Evolutionary conservation across 139 green algal genomes (phyloP).

Genomic region (Trebouxia sp.): DNA sequence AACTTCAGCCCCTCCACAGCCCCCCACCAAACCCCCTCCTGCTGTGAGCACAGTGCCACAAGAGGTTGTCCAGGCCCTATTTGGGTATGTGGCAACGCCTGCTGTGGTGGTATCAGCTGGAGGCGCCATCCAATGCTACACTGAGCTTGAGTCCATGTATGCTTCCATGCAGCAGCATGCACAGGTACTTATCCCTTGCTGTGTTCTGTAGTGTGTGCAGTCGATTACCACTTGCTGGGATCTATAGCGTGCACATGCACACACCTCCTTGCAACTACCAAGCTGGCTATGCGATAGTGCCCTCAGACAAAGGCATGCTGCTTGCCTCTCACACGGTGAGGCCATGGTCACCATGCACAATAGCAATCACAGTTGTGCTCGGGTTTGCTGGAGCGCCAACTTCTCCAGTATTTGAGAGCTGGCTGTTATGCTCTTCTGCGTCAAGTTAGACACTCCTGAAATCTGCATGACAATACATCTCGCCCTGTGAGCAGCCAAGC

Average conservation of each 20-base stretch:
- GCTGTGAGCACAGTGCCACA: too few species aligned
- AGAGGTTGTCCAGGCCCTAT: not conserved
- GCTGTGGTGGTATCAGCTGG: not conserved
- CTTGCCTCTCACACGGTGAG: too few species aligned
- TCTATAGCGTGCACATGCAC: not conserved
- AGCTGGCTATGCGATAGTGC: too few species aligned
- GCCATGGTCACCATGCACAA: too few species aligned
- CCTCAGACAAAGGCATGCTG: too few species aligned
- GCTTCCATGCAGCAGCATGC: constrained; percentile 18
- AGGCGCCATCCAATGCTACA: constrained; percentile 4
- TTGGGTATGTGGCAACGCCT: not conserved
- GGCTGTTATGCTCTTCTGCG: not conserved
- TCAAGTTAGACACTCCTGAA: not conserved
- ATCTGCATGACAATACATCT: too few species aligned
- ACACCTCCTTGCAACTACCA: not conserved
- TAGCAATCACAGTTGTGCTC: too few species aligned
- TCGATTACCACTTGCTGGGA: not conserved
- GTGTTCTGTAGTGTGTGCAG: not conserved
- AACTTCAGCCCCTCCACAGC: not conserved
- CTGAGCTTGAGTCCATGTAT: not conserved
- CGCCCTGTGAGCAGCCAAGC: too few species aligned
- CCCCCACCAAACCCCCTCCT: not conserved
- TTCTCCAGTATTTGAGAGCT: too few species aligned
- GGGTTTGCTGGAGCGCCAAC: too few species aligned
- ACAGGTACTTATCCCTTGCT: not conserved